Evolutionary conservation across 306 rosid genomes (phyloP).

Genomic region (Chamaecrista fasciculata): DNA sequence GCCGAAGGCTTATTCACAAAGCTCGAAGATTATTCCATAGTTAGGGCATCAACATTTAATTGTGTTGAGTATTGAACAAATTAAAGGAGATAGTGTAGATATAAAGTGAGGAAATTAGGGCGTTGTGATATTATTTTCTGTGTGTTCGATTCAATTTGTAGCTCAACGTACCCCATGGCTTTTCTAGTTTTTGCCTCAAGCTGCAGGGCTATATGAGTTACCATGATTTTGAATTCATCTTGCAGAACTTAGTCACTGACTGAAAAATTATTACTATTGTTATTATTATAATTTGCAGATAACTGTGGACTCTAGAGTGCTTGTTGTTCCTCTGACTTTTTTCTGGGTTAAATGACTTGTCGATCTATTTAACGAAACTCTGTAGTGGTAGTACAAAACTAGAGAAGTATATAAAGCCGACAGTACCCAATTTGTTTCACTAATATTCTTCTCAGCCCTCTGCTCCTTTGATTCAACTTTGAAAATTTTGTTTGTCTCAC

Average conservation of each 20-base stretch:
- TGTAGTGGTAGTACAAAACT: background rate
- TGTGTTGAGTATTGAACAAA: background rate
- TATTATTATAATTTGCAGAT: background rate
- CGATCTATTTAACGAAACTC: background rate
- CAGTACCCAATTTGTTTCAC: background rate
- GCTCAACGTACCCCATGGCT: background rate
- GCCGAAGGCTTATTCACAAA: constrained; percentile 67
- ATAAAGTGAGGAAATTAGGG: constrained; percentile 19
- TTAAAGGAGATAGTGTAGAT: constrained; percentile 19
- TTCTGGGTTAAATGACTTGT: no score
- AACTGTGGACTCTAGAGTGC: background rate
- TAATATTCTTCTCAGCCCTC: background rate
- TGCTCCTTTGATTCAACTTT: no score
- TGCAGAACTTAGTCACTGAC: background rate
- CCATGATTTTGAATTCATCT: constrained; percentile 13
- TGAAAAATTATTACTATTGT: background rate
- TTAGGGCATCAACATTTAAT: constrained; percentile 22
- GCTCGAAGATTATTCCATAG: constrained; percentile 49
- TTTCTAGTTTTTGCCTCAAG: constrained; percentile 15
- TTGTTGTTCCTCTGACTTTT: background rate
- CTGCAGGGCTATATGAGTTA: constrained; percentile 13
- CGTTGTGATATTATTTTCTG: background rate
- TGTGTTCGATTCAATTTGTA: constrained; percentile 14
- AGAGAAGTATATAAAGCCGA: background rate
- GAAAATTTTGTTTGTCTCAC: no score